Base-by-base conservation (phyloP, 2,329 filamentous ascomycete genomes). In the Aspergillus hiratsukae region DNA sequence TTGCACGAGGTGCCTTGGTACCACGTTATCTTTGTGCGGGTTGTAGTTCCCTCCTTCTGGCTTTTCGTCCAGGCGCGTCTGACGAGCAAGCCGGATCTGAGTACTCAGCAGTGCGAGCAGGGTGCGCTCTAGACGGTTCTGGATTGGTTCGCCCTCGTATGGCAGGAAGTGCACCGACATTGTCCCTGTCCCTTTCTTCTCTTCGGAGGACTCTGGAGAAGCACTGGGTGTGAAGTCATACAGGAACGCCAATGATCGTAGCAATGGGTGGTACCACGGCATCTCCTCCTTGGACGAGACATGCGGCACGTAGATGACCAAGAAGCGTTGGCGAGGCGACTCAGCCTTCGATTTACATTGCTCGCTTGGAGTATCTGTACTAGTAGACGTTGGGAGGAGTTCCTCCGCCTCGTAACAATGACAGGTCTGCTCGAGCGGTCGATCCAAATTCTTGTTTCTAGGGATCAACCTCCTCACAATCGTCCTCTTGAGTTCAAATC, bases 191-290 rank as follows among this genome's bases (percentile, higher is more conserved):
- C 63, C 59, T 35, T 56, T 43, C 35, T 69, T 68, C 23, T 68
- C 67, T 14, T 70, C 65, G n/a, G 66, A 59, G 3, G 74, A 58
- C 7, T 17, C 17, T 7, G 7, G 10, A 46, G 40, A 48, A 40
- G 55, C 51, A 21, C 58, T 48, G 40, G 49, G 14, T 8, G 59
- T 58, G 53, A 37, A 71, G 37, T 83, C 83, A 72, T 95, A 90
- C 7, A 91, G 76, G 63, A 94, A 92, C 4, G 87, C 90, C 25
- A 96, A 80, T 11, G 84, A 85, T 52, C 80, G 81, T 23, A 96
- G 87, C 52, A 82, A 80, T 23, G 93, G 93, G 69, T 97, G 92
- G 73, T 97, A 97, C 74, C 89, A 96, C 1, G 93, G 93, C 59
- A 94, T 81, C 2, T 87, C 82, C 14, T 82, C 78, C 10, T 81